Conservation (phyloP, 2,329 filamentous ascomycete genomes). For the Parasarocladium wereldwijsianum region DNA sequence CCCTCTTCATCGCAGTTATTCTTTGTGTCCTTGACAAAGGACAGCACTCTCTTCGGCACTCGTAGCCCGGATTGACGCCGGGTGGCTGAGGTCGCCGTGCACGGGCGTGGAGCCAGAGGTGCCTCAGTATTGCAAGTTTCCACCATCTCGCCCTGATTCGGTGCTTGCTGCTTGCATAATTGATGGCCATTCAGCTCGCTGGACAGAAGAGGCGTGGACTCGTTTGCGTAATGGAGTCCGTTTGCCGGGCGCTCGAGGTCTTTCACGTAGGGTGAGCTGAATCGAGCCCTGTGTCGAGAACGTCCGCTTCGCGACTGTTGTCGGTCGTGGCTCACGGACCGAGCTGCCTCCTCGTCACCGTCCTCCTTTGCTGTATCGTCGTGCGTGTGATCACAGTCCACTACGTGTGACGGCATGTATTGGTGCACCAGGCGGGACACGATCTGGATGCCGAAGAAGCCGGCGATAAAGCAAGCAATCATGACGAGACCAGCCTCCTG, state of each 20-base stretch:
- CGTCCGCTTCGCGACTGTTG: slow-evolving; percentile 16
- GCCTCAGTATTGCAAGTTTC: slow-evolving; percentile 12
- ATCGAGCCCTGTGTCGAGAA: slow-evolving; percentile 13
- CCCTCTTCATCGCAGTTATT: slow-evolving; percentile 45
- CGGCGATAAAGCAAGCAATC: slow-evolving; percentile 54
- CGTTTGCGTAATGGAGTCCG: slow-evolving; percentile 15
- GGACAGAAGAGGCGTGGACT: slow-evolving; percentile 35
- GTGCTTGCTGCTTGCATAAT: no score
- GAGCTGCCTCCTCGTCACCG: slow-evolving; percentile 7
- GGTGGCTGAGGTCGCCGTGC: slow-evolving; percentile 14
- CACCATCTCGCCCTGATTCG: slow-evolving; percentile 11
- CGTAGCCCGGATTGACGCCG: slow-evolving; percentile 39
- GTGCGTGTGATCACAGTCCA: slow-evolving; percentile 67
- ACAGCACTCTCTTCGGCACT: slow-evolving; percentile 42
- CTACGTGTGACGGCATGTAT: slow-evolving; percentile 63
- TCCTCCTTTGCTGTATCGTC: slow-evolving; percentile 30
- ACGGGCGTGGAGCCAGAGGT: slow-evolving; percentile 10
- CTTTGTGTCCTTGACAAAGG: slow-evolving; percentile 52
- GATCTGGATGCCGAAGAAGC: slow-evolving; percentile 62
- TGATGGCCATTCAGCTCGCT: slow-evolving; percentile 12
- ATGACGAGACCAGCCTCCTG: slow-evolving; percentile 53
- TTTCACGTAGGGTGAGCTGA: no score
- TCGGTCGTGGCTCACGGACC: slow-evolving; percentile 6
- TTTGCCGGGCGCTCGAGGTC: no score
- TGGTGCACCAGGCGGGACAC: slow-evolving; percentile 59